These are phyloP conservation scores for Citrus glauca DNA, from an alignment of 345 rosid species.

Conservation along the genomic window DNA sequence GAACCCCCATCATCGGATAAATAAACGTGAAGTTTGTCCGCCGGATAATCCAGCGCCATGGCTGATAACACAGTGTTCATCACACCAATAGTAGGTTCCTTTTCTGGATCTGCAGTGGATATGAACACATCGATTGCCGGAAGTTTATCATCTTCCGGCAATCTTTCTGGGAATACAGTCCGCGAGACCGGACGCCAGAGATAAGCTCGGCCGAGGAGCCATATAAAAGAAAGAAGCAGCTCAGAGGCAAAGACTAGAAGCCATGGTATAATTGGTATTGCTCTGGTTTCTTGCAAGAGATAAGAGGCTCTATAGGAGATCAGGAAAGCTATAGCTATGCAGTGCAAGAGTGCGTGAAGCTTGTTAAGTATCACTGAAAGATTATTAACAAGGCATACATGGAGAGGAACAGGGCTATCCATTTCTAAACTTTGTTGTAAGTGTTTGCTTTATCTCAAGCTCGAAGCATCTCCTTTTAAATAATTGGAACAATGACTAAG, in stretches of 20 bases:
- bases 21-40: constrained; percentile 42
- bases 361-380: constrained; percentile 22
- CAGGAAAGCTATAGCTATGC: constrained; percentile 26
- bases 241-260: constrained; percentile 28
- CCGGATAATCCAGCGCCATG: constrained; percentile 45
- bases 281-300: constrained; percentile 11
- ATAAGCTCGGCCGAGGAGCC: constrained; percentile 34
- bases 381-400: constrained; percentile 14
- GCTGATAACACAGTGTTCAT: constrained; percentile 45
- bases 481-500: neutral
- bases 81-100: constrained; percentile 39
- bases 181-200: constrained; percentile 36
- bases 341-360: constrained; percentile 23
- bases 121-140: constrained; percentile 44
- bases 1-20: constrained; percentile 41
- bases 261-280: constrained; percentile 5
- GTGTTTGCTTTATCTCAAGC: neutral
- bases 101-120: constrained; percentile 40
- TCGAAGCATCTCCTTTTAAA: neutral
- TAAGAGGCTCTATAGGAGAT: constrained; percentile 31
- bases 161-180: constrained; percentile 30
- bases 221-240: constrained; percentile 25
- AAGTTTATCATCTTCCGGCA: constrained; percentile 23
- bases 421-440: neutral
- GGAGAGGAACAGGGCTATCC: constrained; percentile 23